Evolutionary conservation across 805 yeast species (phyloP).

Genomic region (Spathaspora girioi): DNA sequence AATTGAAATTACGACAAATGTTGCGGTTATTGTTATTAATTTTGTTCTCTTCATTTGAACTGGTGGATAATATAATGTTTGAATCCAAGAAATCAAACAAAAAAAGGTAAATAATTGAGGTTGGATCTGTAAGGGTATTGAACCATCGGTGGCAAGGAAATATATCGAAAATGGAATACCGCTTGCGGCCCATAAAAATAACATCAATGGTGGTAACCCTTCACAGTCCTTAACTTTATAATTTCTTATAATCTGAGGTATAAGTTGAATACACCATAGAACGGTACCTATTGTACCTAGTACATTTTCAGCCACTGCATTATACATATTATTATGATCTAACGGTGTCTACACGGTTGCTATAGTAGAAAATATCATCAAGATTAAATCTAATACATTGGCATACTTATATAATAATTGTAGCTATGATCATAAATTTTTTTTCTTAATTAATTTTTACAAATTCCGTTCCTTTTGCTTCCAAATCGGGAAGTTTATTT

Average conservation of each 20-base stretch:
- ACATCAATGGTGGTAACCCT: constrained; percentile 86
- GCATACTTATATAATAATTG: background rate
- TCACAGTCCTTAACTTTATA: constrained; percentile 73
- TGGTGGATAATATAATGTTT: constrained; percentile 70
- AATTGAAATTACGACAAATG: constrained; percentile 42
- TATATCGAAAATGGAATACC: constrained; percentile 89
- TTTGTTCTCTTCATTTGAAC: constrained; percentile 30
- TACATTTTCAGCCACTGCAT: constrained; percentile 58
- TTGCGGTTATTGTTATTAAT: constrained; percentile 29
- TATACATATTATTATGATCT: constrained; percentile 5
- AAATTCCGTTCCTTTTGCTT: background rate
- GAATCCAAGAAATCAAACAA: constrained; percentile 63
- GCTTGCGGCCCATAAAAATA: constrained; percentile 70
- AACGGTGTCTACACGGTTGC: background rate
- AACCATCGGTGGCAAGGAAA: constrained; percentile 66
- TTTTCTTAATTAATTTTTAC: background rate
- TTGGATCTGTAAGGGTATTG: constrained; percentile 78
- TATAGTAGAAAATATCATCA: background rate
- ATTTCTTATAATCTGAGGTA: constrained; percentile 80
- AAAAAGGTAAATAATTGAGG: constrained; percentile 79
- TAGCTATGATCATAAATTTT: background rate
- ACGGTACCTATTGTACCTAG: constrained; percentile 88
- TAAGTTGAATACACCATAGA: constrained; percentile 86
- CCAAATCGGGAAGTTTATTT: background rate
- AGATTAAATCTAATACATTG: background rate